Percentiles rank a stretch among this genome's conserved stretches.
Conservation (phyloP, 495 filamentous ascomycete species). For the Amniculicola lignicola region DNA sequence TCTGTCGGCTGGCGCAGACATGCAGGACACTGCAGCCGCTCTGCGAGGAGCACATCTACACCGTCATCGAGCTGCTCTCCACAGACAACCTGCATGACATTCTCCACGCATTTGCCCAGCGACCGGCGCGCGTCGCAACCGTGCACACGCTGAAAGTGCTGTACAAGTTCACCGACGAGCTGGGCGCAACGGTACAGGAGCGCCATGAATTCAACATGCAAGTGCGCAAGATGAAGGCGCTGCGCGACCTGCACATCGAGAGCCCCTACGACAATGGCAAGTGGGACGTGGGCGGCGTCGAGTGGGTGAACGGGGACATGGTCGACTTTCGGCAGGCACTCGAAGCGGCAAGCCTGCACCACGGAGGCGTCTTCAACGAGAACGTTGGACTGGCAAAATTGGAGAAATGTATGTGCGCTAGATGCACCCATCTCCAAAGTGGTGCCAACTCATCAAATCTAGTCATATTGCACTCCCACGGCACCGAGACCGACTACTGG, state of each 20-base stretch:
- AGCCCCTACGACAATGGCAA: conserved; percentile 27
- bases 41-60: conserved; percentile 17
- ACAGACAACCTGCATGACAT: conserved; percentile 16
- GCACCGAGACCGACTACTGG: conserved; percentile 15
- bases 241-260: conserved; percentile 20
- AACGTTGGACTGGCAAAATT: conserved; percentile 16
- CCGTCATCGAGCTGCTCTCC: conserved; percentile 6
- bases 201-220: conserved; percentile 7
- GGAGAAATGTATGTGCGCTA: conserved; percentile 18
- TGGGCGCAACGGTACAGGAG: conserved; percentile 6
- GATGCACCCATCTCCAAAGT: not conserved
- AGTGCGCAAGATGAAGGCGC: conserved; percentile 6
- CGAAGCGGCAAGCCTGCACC: conserved; percentile 6
- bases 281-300: not conserved
- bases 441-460: not conserved
- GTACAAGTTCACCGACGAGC: conserved; percentile 3
- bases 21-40: conserved; percentile 9
- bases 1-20: conserved; percentile 10
- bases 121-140: conserved; percentile 9
- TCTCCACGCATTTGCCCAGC: conserved; percentile 4
- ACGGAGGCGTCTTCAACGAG: not conserved
- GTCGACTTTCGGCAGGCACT: conserved; percentile 10
- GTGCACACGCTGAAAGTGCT: conserved; percentile 21
- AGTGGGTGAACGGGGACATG: conserved; percentile 20
- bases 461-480: conserved; percentile 25